Base-by-base conservation (phyloP, 176 grass and related monocot species). In the Rhynchospora breviuscula region DNA sequence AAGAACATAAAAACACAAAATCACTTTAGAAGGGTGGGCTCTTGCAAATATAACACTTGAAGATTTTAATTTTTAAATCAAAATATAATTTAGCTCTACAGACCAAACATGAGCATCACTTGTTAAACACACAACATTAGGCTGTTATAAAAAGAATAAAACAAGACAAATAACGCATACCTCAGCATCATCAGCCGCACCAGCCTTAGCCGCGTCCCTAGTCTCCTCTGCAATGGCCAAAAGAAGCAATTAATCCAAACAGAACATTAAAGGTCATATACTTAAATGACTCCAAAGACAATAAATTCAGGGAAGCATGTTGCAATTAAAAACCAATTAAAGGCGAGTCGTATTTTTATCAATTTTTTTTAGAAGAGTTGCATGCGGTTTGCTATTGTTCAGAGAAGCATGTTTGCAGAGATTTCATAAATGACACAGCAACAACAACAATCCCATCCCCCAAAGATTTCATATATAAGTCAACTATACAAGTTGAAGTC, bases 101-200 rank as follows among this genome's bases (percentile, higher is more conserved):
- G 26, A 52, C 70, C 21, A 51, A 75, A 49, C 18, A 49, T 3
- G 47, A 25, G n/a, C 69, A 43, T 8, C 11, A 35, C 12, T 7
- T 43, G 9, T 12, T 51, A 74, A 40, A 74, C 7, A 74, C 47
- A 25, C 10, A 13, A 6, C 7, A 75, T 26, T 2, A 59, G 15
- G 2, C 0, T n/a, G 31, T 9, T 29, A 78, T 31, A 33, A 78
- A 77, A 31, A 40, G 35, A 40, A 40, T 40, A 40, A 56, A 77
- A 6, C 44, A 44, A 46, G 45, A 70, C 8, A 43, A 70, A 70
- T 3, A 43, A 75, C 15, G 53, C 46, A 33, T 67, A 82, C 80
- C 80, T 82, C 80, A 51, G 80, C 80, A 67, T 82, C 80, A 85
- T 77, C 54, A 76, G 69, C 57, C 3, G 7, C 63, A 33, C 17